Evolutionary conservation across 2,329 filamentous ascomycete genomes (phyloP).

Genomic region (Apiospora phragmitis): DNA sequence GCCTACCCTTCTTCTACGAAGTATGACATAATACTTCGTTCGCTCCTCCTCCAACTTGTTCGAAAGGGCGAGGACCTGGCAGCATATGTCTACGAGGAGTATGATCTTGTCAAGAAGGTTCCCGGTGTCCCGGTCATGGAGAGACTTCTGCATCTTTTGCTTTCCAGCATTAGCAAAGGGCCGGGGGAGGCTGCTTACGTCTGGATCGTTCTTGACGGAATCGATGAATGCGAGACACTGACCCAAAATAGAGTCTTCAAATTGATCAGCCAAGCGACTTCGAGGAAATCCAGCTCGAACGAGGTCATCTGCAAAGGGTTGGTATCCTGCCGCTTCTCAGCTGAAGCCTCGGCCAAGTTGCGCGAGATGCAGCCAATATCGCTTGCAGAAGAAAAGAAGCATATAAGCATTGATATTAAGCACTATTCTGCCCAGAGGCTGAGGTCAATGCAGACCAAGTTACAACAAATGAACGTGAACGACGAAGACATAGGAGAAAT

Average conservation of each 20-base stretch:
- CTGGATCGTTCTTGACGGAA: slow-evolving; percentile 31
- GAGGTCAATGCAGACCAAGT: slow-evolving; percentile 6
- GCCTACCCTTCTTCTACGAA: slow-evolving; percentile 29
- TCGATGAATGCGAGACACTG: slow-evolving; percentile 24
- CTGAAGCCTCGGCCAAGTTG: slow-evolving; percentile 17
- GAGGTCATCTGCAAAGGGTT: slow-evolving; percentile 28
- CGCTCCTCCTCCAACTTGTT: slow-evolving; percentile 33
- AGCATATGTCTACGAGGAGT: slow-evolving; percentile 26
- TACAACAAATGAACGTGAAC: slow-evolving; percentile 20
- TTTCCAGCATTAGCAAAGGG: slow-evolving; percentile 15
- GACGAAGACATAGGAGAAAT: slow-evolving; percentile 20
- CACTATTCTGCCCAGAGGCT: slow-evolving; percentile 21
- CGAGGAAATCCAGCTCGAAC: slow-evolving; percentile 8
- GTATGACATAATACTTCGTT: slow-evolving; percentile 34
- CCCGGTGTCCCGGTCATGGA: slow-evolving; percentile 23
- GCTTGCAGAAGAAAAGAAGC: slow-evolving; percentile 26
- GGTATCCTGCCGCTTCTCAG: slow-evolving; percentile 25
- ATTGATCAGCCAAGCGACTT: slow-evolving; percentile 12
- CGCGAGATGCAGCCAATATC: slow-evolving; percentile 23
- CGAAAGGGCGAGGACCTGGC: slow-evolving; percentile 25
- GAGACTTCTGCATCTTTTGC: slow-evolving; percentile 19
- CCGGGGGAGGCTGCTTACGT: slow-evolving; percentile 18
- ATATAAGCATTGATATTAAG: slow-evolving; percentile 21
- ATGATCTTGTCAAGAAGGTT: slow-evolving; percentile 23
- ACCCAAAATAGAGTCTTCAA: slow-evolving; percentile 17